Evolutionary conservation across 495 filamentous ascomycete species (phyloP), one percentile per base, ranked within the genome.

Genomic region (Letharia columbiana): DNA sequence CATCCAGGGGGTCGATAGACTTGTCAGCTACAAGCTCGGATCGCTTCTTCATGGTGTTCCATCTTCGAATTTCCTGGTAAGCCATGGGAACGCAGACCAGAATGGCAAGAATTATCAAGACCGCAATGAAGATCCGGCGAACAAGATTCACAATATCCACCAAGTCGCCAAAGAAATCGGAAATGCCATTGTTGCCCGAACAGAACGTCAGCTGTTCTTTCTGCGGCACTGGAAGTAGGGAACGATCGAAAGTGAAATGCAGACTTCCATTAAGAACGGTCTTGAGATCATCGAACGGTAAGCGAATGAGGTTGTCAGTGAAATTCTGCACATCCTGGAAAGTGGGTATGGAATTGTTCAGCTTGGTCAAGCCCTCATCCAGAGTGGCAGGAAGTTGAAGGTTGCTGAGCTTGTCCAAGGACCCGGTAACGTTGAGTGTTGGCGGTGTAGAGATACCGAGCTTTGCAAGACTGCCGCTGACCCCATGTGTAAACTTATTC

Each of bases 191-290:
- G 77, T 93, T 91, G 75, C 87, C 82, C 42, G 91, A 87, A 78
- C 94, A 98, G 79, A 98, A 98, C 11, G 83, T 86, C 47, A 98
- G 78, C 28, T 85, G 77, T 72, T 93, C 81, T 76, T 95, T 96
- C 67, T 85, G 69, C 1, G 95, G 91, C 11, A 96, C 79, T 0
- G 91, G 89, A 66, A 98, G 89, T 6, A 89, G 65, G 17, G 82
- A 83, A 11, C 86, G 80, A 73, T 98, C 85, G 73, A 98, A 95
- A 42, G 75, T 77, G 80, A 91, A 97, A 52, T 83, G 82, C 70
- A 93, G 79, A 31, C 79, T 82, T 9, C 81, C 72, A 61, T 90
- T 87, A 64, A 98, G 79, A 50, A 88, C 75, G 56, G 87, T 77
- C 77, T 90, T 87, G 66, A 92, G 75, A 18, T 86, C 75, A 63